A percentile compares a stretch with the other conserved stretches of the same genome.
Conservation (phyloP, 495 filamentous ascomycete species). For the Podospora pseudoanserina region DNA sequence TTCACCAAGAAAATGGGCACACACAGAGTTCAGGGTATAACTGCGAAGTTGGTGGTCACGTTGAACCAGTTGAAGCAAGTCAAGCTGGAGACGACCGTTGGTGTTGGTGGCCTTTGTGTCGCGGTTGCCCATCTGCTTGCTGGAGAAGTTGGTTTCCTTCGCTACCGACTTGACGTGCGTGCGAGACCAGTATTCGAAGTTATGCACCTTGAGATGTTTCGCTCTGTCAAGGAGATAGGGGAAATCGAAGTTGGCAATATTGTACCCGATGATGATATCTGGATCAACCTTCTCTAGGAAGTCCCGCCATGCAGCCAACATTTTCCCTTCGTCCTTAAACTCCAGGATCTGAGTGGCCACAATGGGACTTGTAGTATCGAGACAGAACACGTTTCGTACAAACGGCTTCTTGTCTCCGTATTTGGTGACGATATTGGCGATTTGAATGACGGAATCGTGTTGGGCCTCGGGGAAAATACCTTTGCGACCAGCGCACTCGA, state of each 20-base stretch:
- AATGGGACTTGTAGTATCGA: slow-evolving; percentile 86
- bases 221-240: slow-evolving; percentile 92
- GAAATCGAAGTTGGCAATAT: slow-evolving; percentile 98
- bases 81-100: slow-evolving; percentile 87
- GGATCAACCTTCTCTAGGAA: slow-evolving; percentile 91
- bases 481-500: slow-evolving; percentile 96
- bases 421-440: slow-evolving; percentile 93
- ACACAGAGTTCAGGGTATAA: slow-evolving; percentile 97
- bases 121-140: slow-evolving; percentile 98
- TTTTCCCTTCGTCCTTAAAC: slow-evolving; percentile 71
- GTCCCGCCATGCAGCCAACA: slow-evolving; percentile 84
- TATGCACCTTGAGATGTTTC: slow-evolving; percentile 67
- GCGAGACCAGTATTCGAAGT: slow-evolving; percentile 84
- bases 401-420: slow-evolving; percentile 97
- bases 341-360: slow-evolving; percentile 91
- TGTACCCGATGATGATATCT: slow-evolving; percentile 98
- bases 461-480: slow-evolving; percentile 93
- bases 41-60: slow-evolving; percentile 91
- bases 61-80: slow-evolving; percentile 89
- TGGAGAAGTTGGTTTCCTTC: slow-evolving; percentile 81
- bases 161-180: slow-evolving; percentile 57
- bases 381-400: slow-evolving; percentile 90
- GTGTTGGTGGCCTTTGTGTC: slow-evolving; percentile 93
- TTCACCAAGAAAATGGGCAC: slow-evolving; percentile 91
- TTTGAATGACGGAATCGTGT: slow-evolving; percentile 93